Base-by-base conservation (phyloP, 2,329 filamentous ascomycete species). In the Epichloe gansuensis region DNA sequence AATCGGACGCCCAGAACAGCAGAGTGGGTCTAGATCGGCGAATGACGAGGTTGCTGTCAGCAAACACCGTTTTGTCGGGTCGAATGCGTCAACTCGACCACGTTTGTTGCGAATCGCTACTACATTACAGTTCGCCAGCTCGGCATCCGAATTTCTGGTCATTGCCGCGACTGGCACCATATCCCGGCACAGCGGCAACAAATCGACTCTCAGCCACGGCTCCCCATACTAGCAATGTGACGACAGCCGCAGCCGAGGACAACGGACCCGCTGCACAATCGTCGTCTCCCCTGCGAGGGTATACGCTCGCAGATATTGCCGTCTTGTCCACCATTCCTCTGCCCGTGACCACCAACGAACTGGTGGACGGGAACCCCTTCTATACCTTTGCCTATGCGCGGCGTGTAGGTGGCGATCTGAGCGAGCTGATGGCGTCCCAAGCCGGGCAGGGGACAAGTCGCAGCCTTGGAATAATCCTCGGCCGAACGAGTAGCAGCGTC, bases 1-100 rank as follows among this genome's bases (percentile, higher is more conserved):
- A 67, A 46, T 60, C 61, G 23, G 67, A 69, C 51, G 67, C 67
- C 31, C 62, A 65, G 42, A 67, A 65, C 57, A 67, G 66, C 52
- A 60, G 61, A 53, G 58, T 65, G 50, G 65, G 63, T 37, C 64
- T 69, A 13, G 61, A 63, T 17, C 64, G 65, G 37, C 65, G 67
- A 31, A 65, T 67, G 46, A 58, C 58, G 2, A 58, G 67, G 46
- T 55, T 69, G 3, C 60, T 69, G 47, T 65, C 65, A 17, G 67
- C 66, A 56, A 69, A 69, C 57, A 55, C 62, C 37, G 55, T 59
- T 39, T 61, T 69, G 23, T 56, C 67, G n/a, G 51, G 55, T 6
- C 62, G 67, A 31, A 61, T 69, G 58, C 64, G 64, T 41, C 58
- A 56, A 49, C 48, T 63, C 21, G 56, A 57, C 48, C 60, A 59